Percentiles rank a stretch among this genome's conserved stretches.
Conservation (phyloP, 106 monocot species). For the Xerophyta viscosa region DNA sequence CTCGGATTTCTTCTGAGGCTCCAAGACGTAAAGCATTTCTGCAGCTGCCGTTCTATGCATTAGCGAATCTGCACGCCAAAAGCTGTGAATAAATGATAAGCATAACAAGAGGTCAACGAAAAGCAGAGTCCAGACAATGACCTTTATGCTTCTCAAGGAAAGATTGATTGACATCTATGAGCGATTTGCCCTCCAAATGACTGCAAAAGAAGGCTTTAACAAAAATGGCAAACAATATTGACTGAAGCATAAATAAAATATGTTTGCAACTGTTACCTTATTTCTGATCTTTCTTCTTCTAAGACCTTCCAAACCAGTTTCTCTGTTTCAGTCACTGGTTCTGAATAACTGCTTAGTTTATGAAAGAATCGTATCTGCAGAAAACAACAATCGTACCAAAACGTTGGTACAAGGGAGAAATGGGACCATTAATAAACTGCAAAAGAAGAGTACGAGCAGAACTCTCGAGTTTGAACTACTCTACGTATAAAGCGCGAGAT, state of each 20-base stretch:
- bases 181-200: slow-evolving; percentile 70
- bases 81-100: no score
- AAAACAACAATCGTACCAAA: no score
- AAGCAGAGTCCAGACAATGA: slow-evolving; percentile 9
- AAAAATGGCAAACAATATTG: background rate
- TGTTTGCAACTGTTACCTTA: slow-evolving; percentile 44
- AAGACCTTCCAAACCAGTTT: slow-evolving; percentile 77
- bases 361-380: slow-evolving; percentile 83
- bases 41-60: slow-evolving; percentile 87
- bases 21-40: slow-evolving; percentile 75
- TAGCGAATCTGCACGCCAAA: slow-evolving; percentile 54
- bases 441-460: no score
- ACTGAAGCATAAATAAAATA: background rate
- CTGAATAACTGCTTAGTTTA: slow-evolving; percentile 41
- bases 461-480: no score
- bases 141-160: slow-evolving; percentile 81
- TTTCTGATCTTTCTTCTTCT: slow-evolving; percentile 57
- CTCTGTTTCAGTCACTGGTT: slow-evolving; percentile 68
- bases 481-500: no score
- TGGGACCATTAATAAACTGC: no score
- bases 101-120: no score
- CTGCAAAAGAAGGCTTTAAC: slow-evolving; percentile 30
- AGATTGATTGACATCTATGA: slow-evolving; percentile 59
- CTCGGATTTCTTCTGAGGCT: slow-evolving; percentile 66
- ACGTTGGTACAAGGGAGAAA: no score